Evolutionary conservation across 306 rosid genomes (phyloP).

Genomic region (Sesbania bispinosa): DNA sequence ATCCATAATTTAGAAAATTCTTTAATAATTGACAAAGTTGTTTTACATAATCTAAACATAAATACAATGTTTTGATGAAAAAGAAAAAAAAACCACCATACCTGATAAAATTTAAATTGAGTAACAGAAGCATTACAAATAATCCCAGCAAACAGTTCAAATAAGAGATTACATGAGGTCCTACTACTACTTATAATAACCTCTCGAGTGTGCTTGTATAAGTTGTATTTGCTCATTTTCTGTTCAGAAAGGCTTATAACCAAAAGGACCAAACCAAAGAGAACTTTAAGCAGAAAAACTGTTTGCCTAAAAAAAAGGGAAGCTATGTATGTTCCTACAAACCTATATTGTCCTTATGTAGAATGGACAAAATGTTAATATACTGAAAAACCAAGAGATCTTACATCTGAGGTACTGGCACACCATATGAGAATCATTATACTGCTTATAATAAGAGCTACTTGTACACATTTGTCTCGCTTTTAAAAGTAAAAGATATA

Average conservation of each 20-base stretch:
- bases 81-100: not conserved
- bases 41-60: not conserved
- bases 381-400: not conserved
- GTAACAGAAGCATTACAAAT: not conserved
- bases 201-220: too few relatives aligned
- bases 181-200: not conserved
- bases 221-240: not conserved
- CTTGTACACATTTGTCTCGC: not conserved
- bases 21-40: not conserved
- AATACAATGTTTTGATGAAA: not conserved
- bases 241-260: not conserved
- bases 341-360: not conserved
- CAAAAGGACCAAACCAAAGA: not conserved
- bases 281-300: not conserved
- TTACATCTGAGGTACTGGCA: not conserved
- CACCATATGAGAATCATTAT: not conserved
- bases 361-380: not conserved
- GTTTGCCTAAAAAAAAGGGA: not conserved
- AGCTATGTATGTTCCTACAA: not conserved
- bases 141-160: not conserved
- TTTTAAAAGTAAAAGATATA: not conserved
- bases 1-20: not conserved
- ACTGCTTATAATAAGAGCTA: not conserved
- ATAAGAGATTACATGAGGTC: not conserved
- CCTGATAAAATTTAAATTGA: not conserved